A percentile compares a stretch with the other conserved stretches of the same genome.
Conservation (phyloP, 2,329 filamentous ascomycete genomes). For the Nectriaceae sp. region DNA sequence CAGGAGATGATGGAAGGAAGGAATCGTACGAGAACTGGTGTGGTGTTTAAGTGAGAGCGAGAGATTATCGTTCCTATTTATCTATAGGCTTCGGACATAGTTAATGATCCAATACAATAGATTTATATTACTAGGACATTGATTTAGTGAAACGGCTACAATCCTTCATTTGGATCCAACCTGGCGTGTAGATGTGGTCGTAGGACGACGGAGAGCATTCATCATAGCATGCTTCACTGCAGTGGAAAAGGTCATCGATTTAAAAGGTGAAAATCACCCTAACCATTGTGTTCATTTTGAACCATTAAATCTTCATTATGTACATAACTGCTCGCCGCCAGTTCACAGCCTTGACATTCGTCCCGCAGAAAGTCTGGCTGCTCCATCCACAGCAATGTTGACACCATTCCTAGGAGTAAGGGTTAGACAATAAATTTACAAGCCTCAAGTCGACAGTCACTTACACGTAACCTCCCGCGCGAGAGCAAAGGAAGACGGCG, state of each 20-base stretch:
- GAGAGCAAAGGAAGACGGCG: conserved; percentile 58
- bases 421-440: conserved; percentile 2
- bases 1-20: conserved; percentile 15
- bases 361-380: conserved; percentile 30
- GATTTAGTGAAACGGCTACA: too few relatives aligned
- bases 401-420: conserved; percentile 37
- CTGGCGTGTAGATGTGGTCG: too few relatives aligned
- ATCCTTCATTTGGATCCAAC: too few relatives aligned
- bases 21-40: conserved; percentile 9
- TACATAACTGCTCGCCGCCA: too few relatives aligned
- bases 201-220: too few relatives aligned
- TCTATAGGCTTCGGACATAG: background rate
- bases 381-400: conserved; percentile 38
- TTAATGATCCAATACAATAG: background rate
- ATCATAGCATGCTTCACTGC: too few relatives aligned
- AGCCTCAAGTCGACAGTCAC: conserved; percentile 10
- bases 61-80: too few relatives aligned
- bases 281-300: too few relatives aligned
- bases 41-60: conserved; percentile 9
- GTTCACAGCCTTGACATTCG: conserved; percentile 30
- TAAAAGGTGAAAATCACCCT: too few relatives aligned
- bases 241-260: too few relatives aligned
- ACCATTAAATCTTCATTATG: too few relatives aligned
- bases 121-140: too few relatives aligned
- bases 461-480: conserved; percentile 53